Base-by-base conservation (phyloP, 257 asterid species). In the Fraxinus anomala region DNA sequence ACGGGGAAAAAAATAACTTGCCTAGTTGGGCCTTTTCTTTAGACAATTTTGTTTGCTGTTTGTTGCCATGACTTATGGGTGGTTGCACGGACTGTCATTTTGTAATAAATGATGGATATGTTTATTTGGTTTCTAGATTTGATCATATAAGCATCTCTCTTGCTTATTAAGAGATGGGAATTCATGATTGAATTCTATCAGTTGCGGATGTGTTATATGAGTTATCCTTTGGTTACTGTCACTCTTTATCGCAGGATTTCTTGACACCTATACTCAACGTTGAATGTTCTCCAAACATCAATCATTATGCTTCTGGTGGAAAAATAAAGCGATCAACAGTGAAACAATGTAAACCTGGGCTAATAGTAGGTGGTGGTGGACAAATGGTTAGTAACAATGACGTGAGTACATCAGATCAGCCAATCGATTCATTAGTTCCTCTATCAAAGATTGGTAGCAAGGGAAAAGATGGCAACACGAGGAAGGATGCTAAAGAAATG, bases 291-390 rank as follows among this genome's bases (percentile, higher is more conserved):
- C 82, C 88, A 39, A 80, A 77, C 44, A 82, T 78, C 72, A 78
- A 63, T 75, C 79, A 70, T 31, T 76, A 81, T 82, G 87, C 93
- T 75, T 90, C 96, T 77, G 99, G 99, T 67, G 97, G 88, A 51
- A 94, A 94, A 87, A 88, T 94, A 83, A 94, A 94, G 88, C 89
- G 93, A 87, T 88, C 99, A 59, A 81, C 81, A 66, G 84, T 73
- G 59, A 88, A 87, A 70, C 89, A 76, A 49, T 81, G 82, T 49
- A 73, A 75, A 17, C 74, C 83, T 39, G 84, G 79, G 68, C 76
- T 77, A 78, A 76, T 63, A 28, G 96, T 87, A 82, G 79, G 87
- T 75, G 73, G 80, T 68, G 73, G 66, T 68, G 75, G 77, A 24
- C 80, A 80, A 75, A 74, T 70, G 7, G 63, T 66, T 56, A 56